These are phyloP conservation scores for Pythium aristosporum DNA, from an alignment of 352 stramenopile genomes.

Conservation along the genomic window DNA sequence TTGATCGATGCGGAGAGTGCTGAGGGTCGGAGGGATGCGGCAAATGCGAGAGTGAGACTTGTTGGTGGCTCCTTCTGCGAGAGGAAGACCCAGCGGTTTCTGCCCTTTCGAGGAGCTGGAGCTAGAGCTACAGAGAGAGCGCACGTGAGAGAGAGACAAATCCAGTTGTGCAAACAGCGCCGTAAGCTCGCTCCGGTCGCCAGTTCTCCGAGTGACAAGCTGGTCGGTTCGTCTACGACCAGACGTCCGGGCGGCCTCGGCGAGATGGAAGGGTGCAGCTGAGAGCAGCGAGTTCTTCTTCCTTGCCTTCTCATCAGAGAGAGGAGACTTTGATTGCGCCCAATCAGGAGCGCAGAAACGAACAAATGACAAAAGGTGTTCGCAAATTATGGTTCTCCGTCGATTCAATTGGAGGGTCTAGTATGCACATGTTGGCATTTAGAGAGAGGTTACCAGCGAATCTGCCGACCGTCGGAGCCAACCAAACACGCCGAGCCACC, in stretches of 20 bases:
- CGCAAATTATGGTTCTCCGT: background rate
- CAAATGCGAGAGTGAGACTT: constrained; percentile 17
- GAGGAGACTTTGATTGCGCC: constrained; percentile 1
- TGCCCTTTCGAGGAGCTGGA: background rate
- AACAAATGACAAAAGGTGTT: constrained; percentile 14
- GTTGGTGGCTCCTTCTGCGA: background rate
- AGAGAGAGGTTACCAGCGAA: background rate
- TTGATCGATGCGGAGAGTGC: background rate
- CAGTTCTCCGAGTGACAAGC: background rate
- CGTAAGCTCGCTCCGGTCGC: constrained; percentile 22
- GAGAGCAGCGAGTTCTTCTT: background rate
- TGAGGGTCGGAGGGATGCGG: background rate
- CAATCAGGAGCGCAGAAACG: background rate
- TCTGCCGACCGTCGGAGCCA: background rate
- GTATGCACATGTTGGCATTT: too few species aligned
- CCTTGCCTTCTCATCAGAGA: constrained; percentile 19
- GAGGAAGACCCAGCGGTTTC: too few species aligned
- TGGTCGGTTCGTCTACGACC: constrained; percentile 13
- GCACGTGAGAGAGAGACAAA: constrained; percentile 2
- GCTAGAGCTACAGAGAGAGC: background rate
- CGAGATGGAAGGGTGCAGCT: constrained; percentile 2
- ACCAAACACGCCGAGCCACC: background rate
- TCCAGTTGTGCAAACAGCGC: constrained; percentile 16
- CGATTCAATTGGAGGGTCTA: too few species aligned
- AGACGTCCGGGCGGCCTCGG: background rate